Evolutionary conservation across 2,329 filamentous ascomycete species (phyloP), one percentile per base, ranked within the genome.

Genomic region (Aspergillus latus): DNA sequence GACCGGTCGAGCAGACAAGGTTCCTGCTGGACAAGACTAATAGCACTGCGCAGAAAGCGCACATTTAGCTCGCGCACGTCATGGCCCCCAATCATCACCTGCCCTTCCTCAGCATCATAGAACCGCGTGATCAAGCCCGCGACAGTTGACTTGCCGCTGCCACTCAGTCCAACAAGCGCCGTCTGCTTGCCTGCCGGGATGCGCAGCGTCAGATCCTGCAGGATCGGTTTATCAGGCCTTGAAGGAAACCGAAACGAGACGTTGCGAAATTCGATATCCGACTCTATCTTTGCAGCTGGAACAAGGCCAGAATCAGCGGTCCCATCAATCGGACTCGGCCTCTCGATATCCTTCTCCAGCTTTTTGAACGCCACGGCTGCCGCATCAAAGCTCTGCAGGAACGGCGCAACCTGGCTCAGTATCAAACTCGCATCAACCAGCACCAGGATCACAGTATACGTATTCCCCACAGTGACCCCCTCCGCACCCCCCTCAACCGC

Each of bases 291-390:
- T 3, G 57, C 50, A 2, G 55, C 56, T 11, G 49, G 54, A 15
- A 59, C 62, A 11, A 49, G 44, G 9, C 73, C 70, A 4, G 68
- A 66, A n/a, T 62, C 55, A n/a, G 51, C 55, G 9, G 69, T 71
- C 15, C 66, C 69, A 46, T 83, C 78, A 49, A 84, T 83, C 30
- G 68, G 66, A 1, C 78, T 77, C 13, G 67, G 61, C 1, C 76
- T 75, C 30, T 85, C 78, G 55, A 88, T 86, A 37, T 86, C 84
- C 43, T 78, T 73, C 28, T 77, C 74, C 1, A 89, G 74, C 46
- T 84, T 82, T 59, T 81, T 74, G 58, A 83, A 89, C 1, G 85
- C 75, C 8, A 74, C 76, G 5, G 77, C 70, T 1, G 79, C 80
- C 3, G 75, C 71, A 21, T 75, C 75, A 56, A 83, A 82, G 2